A percentile compares a stretch with the other conserved stretches of the same genome.
Evolutionary conservation across 139 green algal species (phyloP).

Genomic region (Ettlia oleoabundans): DNA sequence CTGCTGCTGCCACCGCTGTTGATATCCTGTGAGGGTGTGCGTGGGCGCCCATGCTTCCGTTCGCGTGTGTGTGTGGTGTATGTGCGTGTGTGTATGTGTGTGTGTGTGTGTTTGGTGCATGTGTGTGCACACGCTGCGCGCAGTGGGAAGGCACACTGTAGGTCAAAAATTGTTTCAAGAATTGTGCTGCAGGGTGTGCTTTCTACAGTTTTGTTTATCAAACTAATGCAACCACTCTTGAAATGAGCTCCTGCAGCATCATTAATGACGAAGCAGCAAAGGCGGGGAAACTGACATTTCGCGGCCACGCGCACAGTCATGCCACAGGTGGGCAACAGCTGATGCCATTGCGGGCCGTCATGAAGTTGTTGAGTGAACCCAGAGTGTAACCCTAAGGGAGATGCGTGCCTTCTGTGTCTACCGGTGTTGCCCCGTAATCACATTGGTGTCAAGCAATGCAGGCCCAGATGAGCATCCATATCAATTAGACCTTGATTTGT

Average conservation of each 20-base stretch:
- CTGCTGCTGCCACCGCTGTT: neutral
- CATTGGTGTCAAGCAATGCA: neutral
- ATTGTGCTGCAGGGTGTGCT: neutral
- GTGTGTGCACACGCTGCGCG: too few species aligned
- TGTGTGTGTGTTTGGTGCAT: too few species aligned
- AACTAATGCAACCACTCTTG: neutral
- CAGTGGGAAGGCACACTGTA: too few species aligned
- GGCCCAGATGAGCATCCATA: constrained; percentile 65
- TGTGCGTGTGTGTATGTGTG: too few species aligned
- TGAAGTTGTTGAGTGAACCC: neutral
- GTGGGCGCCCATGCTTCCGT: too few species aligned
- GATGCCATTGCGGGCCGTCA: neutral
- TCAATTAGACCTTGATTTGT: constrained; percentile 69
- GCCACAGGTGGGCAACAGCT: constrained; percentile 59
- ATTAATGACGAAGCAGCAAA: constrained; percentile 62
- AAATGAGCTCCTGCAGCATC: constrained; percentile 32
- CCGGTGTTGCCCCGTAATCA: neutral
- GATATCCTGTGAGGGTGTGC: too few species aligned
- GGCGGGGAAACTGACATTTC: constrained; percentile 64
- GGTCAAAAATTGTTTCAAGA: too few species aligned
- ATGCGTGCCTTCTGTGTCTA: neutral
- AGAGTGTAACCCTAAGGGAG: neutral
- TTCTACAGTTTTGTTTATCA: neutral
- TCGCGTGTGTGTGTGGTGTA: too few species aligned
- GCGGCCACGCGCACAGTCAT: constrained; percentile 56